A percentile compares a stretch with the other conserved stretches of the same genome.
phyloP scores from a whole-genome alignment of 768 basidiomycete species.

The Albatrellus ellisii region DNA sequence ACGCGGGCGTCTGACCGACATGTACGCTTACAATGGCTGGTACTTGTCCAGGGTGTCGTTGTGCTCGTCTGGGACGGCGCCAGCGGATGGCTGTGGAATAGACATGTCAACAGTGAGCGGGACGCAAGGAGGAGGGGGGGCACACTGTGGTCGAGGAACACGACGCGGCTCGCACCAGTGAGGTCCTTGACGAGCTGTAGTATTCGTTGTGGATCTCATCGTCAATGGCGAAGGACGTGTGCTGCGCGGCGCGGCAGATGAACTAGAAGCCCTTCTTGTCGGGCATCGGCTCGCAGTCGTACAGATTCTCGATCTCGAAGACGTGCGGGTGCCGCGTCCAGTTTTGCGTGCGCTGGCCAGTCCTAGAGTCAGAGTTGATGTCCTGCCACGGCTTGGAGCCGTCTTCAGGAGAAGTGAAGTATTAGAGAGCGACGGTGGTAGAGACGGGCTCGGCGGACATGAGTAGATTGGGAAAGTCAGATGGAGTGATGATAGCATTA shows the following conservation, averaged over 20 bases:
- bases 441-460: constrained; percentile 1
- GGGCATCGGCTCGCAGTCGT: constrained; percentile 33
- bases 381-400: constrained; percentile 16
- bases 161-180: constrained; percentile 45
- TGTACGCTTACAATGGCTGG: constrained; percentile 30
- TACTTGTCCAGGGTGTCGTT: constrained; percentile 26
- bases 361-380: constrained; percentile 16
- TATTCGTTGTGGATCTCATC: constrained; percentile 39
- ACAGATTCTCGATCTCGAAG: constrained; percentile 36
- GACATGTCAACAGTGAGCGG: constrained; percentile 3
- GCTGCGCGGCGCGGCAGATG: constrained; percentile 25
- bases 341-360: constrained; percentile 25
- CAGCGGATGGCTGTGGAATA: constrained; percentile 28
- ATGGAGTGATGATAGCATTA: too few relatives aligned
- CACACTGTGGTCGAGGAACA: constrained; percentile 57
- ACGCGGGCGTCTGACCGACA: constrained; percentile 30
- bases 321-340: constrained; percentile 18
- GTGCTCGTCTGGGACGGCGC: constrained; percentile 23
- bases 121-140: background rate
- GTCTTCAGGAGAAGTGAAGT: constrained; percentile 16
- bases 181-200: constrained; percentile 45
- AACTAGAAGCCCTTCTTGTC: constrained; percentile 42
- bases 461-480: too few relatives aligned
- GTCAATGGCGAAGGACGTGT: constrained; percentile 35
- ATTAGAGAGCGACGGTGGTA: constrained; percentile 10